Conservation (phyloP, 805 yeast species). For the Ogataea parapolymorpha region DNA sequence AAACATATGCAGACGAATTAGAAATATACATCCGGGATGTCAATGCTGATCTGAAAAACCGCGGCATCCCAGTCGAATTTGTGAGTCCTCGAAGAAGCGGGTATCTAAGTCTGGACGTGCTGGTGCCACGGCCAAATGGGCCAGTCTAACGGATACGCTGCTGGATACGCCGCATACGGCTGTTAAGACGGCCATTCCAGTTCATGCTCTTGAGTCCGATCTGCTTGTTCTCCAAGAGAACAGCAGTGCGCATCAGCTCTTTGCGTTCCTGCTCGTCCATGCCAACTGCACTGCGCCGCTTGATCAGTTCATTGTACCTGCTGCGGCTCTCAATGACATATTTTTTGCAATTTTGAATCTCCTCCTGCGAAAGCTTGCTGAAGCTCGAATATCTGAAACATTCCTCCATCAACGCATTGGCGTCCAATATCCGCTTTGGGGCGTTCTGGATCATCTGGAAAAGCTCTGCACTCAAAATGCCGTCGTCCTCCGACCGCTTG, state of each 20-base stretch:
- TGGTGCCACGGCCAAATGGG: constrained; percentile 42
- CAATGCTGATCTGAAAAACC: constrained; percentile 28
- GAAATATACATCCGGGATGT: constrained; percentile 39
- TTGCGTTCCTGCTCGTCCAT: constrained; percentile 31
- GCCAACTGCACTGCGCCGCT: constrained; percentile 29
- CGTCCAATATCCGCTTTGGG: constrained; percentile 71
- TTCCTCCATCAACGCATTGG: constrained; percentile 63
- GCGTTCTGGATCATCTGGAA: constrained; percentile 83
- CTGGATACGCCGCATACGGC: constrained; percentile 30
- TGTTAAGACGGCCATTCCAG: constrained; percentile 35
- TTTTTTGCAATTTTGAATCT: constrained; percentile 70
- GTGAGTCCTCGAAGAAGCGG: constrained; percentile 53
- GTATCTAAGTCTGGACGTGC: constrained; percentile 55
- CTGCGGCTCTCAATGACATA: constrained; percentile 68
- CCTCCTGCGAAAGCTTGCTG: constrained; percentile 74
- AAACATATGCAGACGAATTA: constrained; percentile 35
- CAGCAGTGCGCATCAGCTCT: constrained; percentile 24
- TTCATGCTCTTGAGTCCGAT: constrained; percentile 32
- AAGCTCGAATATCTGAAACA: constrained; percentile 53
- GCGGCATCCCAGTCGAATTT: constrained; percentile 33
- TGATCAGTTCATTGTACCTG: constrained; percentile 34
- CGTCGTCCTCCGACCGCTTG: constrained; percentile 22
- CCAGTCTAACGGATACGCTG: constrained; percentile 17
- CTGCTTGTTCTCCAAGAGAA: constrained; percentile 23
- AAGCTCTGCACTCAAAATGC: constrained; percentile 35